Evolutionary conservation across 1,139 yeast species (phyloP), one percentile per base, ranked within the genome.

Genomic region (Blastobotrys raffinosifermentans): DNA sequence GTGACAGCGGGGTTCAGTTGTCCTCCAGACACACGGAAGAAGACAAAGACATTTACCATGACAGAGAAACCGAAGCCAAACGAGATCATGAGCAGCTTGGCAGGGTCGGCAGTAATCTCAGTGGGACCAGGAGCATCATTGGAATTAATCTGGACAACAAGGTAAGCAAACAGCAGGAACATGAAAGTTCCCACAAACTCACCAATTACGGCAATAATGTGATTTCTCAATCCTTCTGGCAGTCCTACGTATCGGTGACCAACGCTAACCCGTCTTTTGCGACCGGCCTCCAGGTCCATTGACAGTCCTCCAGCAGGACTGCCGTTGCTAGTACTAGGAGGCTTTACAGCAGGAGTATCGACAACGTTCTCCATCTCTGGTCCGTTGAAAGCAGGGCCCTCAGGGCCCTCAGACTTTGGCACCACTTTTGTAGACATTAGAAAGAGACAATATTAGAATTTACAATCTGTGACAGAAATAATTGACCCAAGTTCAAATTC

Each of bases 1-100:
- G 94, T 80, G 34, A 86, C 95, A 35, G 94, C 89, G 8, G 96
- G 96, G 67, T 86, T 86, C 58, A 85, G 73, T 64, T 84, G 84
- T 66, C 94, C 95, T 56, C 95, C 95, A 35, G 93, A 81, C 45
- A 85, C 73, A 61, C 89, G 77, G 65, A 73, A 82, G 54, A 84
- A 80, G 57, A 80, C 67, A 58, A 80, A 79, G 35, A 83, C 84
- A 46, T 75, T 75, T 53, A 80, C 77, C 77, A 82, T 75, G 42
- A 86, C 86, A 50, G 87, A 80, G 55, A 84, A 82, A 44, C 95
- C 95, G 64, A 86, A 86, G 52, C 95, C 95, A 40, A 82, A 72
- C 3, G 94, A 68, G 54, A 86, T 86, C 87, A 84, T 80, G 46
- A 82, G 71, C 52, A 83, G 65, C 59, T 73, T 77, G 38, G 74